Base-by-base conservation (phyloP, 257 asterid genomes). In the Rhazya stricta region DNA sequence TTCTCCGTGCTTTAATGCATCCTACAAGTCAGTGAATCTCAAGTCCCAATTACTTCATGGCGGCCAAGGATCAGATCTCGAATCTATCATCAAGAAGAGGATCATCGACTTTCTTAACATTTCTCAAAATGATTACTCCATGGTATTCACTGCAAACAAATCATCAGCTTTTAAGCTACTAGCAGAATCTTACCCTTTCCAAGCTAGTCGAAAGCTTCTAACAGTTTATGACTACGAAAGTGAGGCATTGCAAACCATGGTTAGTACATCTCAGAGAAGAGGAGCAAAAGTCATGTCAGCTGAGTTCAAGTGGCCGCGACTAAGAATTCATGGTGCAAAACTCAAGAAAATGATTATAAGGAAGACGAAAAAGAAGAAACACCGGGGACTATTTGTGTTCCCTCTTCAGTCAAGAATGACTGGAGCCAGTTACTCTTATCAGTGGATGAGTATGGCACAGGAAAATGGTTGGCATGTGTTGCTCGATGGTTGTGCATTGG, bases 331-430 rank as follows among this genome's bases (percentile, higher is more conserved):
- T 79, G 85, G 92, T 0, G 76, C 67, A 1, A 84, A 81, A 63
- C 87, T 94, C 45, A 82, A 81, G 79, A 92, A 87, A 67, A 81
- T 85, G 84, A 79, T 94, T 30, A 60, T 60, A 41, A 77, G 84
- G 74, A 88, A 89, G 79, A 89, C 77, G 41, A 85, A 77, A 75
- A 82, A 81, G 82, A 81, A 79, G 84, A 82, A 73, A 53, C 74
- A 82, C 1, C 75, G 84, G 67, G 99, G 99, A 50, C 66, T 94
- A 7, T 91, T 94, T 56, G 98, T 94, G 58, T 87, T 89, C 32
- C 99, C 99, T 1, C 97, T 90, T 11, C 98, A 92, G 69, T 94
- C 98, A n/a, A 87, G 97, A 78, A 82, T 83, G 91, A 94, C 84
- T 0, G 98, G 99, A 27, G 88, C 87, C 4, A 84, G 86, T 66